Base-by-base conservation (phyloP, 2,329 filamentous ascomycete species). In the Talaromyces verruculosus region DNA sequence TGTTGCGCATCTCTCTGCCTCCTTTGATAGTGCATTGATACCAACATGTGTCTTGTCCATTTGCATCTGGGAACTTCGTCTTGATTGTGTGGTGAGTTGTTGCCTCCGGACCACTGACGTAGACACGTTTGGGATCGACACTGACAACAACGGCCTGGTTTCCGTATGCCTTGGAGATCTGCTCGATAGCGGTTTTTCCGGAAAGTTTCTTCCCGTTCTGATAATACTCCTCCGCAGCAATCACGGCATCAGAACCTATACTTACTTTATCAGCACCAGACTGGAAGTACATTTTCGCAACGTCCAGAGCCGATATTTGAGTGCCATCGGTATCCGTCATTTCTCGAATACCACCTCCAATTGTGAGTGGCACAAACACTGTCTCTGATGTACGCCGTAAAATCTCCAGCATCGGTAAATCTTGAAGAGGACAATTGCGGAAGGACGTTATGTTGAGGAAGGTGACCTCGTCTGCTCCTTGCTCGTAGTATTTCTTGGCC, bases 371-470 rank as follows among this genome's bases (percentile, higher is more conserved):
- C 2, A 99, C 95, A 75, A 99, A 99, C 51, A 98, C 94, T 0
- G 92, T 94, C 75, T 92, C 87, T 10, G 93, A 95, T 0, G 94
- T 92, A 70, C 88, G 87, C 58, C 93, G 88, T 58, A 99, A 83
- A 64, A 99, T 89, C 80, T 99, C 94, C 61, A 99, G 88, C 95
- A 99, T 99, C 7, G 95, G 95, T 3, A 93, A 83, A 80, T 99
- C 95, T 70, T 89, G 91, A 13, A 98, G 80, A 7, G 95, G 95
- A 70, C 93, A 96, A 82, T 98, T 95, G 68, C 95, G 89, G 86
- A 99, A 99, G 22, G 91, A 95, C 1, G 94, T 99, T 75, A 99
- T 99, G 84, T 99, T 99, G 71, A 99, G 85, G 79, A 99, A 99
- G 0, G 94, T 97, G 65, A 99, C 87, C 80, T 99, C 95, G 79